Conservation (phyloP, 257 asterid genomes). For the Rehmannia glutinosa region DNA sequence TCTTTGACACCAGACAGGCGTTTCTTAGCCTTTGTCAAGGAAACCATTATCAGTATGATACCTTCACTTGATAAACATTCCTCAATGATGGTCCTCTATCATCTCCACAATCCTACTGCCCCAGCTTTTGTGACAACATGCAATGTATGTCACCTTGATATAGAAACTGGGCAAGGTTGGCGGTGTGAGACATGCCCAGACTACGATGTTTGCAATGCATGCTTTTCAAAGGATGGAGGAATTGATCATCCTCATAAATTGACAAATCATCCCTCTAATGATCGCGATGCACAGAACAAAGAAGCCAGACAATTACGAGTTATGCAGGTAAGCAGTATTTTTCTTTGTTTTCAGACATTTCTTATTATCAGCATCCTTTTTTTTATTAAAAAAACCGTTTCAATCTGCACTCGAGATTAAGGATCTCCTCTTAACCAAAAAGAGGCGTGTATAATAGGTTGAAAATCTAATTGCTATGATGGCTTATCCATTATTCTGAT, state of each 20-base stretch:
- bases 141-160: slow-evolving; percentile 71
- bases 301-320: slow-evolving; percentile 95
- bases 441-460: not conserved
- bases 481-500: not conserved
- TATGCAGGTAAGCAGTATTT: slow-evolving; percentile 53
- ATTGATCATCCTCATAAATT: slow-evolving; percentile 84
- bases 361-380: not conserved
- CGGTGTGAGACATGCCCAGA: slow-evolving; percentile 94
- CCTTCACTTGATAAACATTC: slow-evolving; percentile 96
- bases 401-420: not conserved
- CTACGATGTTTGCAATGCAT: slow-evolving; percentile 79
- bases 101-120: slow-evolving; percentile 97
- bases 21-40: slow-evolving; percentile 97
- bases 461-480: not conserved
- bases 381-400: not conserved
- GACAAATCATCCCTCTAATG: slow-evolving; percentile 83
- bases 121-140: slow-evolving; percentile 91
- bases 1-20: slow-evolving; percentile 98
- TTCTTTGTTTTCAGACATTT: slow-evolving; percentile 14
- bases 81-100: slow-evolving; percentile 99
- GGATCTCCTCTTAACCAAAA: not conserved
- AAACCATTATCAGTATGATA: slow-evolving; percentile 96
- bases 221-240: slow-evolving; percentile 83
- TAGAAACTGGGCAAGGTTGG: slow-evolving; percentile 98
- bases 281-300: slow-evolving; percentile 87